These are phyloP conservation scores for Geotrichum histeridarum DNA, from an alignment of 1,139 yeast genomes.

Conservation along the genomic window DNA sequence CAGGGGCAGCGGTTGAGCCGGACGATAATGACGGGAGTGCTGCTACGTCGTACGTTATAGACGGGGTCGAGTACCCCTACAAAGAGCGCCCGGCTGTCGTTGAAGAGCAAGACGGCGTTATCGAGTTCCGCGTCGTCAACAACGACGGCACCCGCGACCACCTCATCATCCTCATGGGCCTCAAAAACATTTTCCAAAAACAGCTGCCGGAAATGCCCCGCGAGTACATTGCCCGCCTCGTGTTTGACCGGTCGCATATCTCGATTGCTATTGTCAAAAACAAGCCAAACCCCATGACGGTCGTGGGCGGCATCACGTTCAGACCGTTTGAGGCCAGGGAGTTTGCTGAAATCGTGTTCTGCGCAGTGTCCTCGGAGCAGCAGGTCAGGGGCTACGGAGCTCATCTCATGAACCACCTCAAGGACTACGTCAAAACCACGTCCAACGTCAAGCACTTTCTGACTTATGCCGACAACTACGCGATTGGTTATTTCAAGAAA, in stretches of 20 bases:
- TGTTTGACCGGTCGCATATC: slow-evolving; percentile 87
- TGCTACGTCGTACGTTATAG: slow-evolving; percentile 53
- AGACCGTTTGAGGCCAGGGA: slow-evolving; percentile 85
- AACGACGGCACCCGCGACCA: slow-evolving; percentile 86
- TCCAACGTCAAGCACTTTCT: slow-evolving; percentile 80
- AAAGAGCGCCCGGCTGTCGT: slow-evolving; percentile 90
- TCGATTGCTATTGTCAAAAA: slow-evolving; percentile 93
- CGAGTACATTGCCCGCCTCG: slow-evolving; percentile 90
- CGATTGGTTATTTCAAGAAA: slow-evolving; percentile 95
- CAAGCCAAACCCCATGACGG: slow-evolving; percentile 90
- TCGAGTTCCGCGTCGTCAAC: slow-evolving; percentile 92
- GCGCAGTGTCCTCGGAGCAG: slow-evolving; percentile 95
- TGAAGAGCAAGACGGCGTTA: slow-evolving; percentile 85
- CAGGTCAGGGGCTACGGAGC: slow-evolving; percentile 99
- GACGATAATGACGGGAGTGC: slow-evolving; percentile 27
- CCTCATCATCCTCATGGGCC: slow-evolving; percentile 86
- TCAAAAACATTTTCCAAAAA: slow-evolving; percentile 92
- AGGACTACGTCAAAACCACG: slow-evolving; percentile 79
- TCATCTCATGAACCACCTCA: slow-evolving; percentile 93
- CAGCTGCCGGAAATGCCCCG: slow-evolving; percentile 98
- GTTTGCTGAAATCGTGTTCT: slow-evolving; percentile 96
- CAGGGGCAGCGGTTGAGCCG: no score
- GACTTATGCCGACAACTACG: slow-evolving; percentile 97
- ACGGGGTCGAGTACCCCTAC: slow-evolving; percentile 77
- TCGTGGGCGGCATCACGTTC: slow-evolving; percentile 96